These are phyloP conservation scores for Nidula microcarpa DNA, from an alignment of 768 basidiomycete species.

Conservation along the genomic window DNA sequence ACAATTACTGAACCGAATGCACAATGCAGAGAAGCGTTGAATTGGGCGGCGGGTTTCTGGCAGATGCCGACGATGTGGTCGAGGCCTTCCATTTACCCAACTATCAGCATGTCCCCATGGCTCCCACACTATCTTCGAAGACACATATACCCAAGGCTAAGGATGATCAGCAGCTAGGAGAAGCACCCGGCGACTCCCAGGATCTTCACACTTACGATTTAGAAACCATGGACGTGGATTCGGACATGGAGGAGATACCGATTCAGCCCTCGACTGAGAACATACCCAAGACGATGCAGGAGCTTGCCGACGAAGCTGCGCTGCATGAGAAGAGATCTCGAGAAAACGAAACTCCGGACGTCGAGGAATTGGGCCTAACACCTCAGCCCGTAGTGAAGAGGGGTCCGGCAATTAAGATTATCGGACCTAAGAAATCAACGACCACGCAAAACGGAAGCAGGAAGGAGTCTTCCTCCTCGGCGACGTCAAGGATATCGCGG, in stretches of 20 bases:
- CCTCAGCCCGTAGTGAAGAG: background rate
- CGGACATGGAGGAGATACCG: constrained; percentile 19
- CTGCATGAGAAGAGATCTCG: background rate
- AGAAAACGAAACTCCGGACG: background rate
- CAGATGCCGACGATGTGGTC: constrained; percentile 70
- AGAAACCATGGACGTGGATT: constrained; percentile 33
- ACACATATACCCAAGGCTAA: constrained; percentile 4
- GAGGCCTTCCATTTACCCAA: constrained; percentile 70
- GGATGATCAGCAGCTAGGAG: constrained; percentile 13
- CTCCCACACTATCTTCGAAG: constrained; percentile 9
- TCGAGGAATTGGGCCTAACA: background rate
- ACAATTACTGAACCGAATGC: too few relatives aligned
- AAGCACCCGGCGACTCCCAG: constrained; percentile 9
- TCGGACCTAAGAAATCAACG: background rate
- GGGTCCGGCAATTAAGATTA: background rate
- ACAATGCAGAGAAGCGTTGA: too few relatives aligned
- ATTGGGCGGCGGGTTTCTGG: constrained; percentile 62
- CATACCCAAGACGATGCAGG: constrained; percentile 57
- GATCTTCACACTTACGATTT: constrained; percentile 31
- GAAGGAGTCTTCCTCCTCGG: background rate
- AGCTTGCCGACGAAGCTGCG: constrained; percentile 51
- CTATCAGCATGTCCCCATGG: constrained; percentile 34
- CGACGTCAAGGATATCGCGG: too few relatives aligned
- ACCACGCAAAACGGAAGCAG: background rate
- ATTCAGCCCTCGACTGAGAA: background rate